A percentile compares a stretch with the other conserved stretches of the same genome.
Evolutionary conservation across 1,139 yeast genomes (phyloP).

Genomic region (Blastobotrys apis): DNA sequence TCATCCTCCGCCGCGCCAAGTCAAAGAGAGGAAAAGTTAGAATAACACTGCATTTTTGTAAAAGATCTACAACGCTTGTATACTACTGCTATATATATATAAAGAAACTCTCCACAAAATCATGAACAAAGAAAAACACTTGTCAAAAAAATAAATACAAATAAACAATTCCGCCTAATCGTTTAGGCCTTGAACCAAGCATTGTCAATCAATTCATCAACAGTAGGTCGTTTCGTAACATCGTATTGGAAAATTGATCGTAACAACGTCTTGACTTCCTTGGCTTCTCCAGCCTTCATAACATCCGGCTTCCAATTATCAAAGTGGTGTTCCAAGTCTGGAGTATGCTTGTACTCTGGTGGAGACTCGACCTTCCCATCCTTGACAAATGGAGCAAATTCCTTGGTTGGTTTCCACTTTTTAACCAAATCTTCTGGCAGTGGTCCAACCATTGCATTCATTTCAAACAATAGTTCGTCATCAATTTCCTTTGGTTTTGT

Average conservation of each 20-base stretch:
- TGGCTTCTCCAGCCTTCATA: conserved; percentile 16
- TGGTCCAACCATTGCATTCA: conserved; percentile 17
- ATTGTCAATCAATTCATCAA: conserved; percentile 77
- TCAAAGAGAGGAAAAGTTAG: no score
- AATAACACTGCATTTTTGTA: no score
- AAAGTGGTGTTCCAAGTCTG: conserved; percentile 15
- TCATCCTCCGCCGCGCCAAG: no score
- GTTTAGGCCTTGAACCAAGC: conserved; percentile 58
- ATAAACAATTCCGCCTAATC: neutral
- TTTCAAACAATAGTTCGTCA: conserved; percentile 16
- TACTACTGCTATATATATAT: no score
- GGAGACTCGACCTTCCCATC: conserved; percentile 18
- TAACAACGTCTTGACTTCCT: conserved; percentile 16
- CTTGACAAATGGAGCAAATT: conserved; percentile 14
- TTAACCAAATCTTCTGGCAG: conserved; percentile 14
- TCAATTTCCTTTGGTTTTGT: conserved; percentile 17
- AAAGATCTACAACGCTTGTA: no score
- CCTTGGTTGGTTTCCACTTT: conserved; percentile 19
- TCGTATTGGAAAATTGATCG: conserved; percentile 37
- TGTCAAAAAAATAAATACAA: neutral
- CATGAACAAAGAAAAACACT: neutral
- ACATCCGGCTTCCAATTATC: conserved; percentile 16
- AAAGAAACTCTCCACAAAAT: no score
- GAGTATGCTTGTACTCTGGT: conserved; percentile 16
- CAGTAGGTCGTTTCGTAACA: conserved; percentile 74